phyloP scores from a whole-genome alignment of 2,329 filamentous ascomycete species.

The Pseudodiploospora longispora region DNA sequence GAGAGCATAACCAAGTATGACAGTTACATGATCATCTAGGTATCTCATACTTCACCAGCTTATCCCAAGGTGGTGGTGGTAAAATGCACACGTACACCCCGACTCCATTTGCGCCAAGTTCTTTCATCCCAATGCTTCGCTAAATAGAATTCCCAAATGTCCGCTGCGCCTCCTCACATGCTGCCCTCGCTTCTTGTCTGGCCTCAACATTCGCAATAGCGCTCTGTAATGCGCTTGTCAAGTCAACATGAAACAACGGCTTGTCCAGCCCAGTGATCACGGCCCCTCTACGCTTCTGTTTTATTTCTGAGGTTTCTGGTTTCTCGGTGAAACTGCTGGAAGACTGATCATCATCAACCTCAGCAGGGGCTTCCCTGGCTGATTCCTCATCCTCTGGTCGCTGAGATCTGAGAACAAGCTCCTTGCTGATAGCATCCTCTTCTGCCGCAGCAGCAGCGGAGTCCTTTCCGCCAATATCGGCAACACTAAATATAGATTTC shows the following conservation, averaged over 20 bases:
- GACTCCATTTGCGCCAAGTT: background rate
- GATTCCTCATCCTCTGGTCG: conserved; percentile 27
- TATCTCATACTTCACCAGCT: no score
- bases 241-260: conserved; percentile 88
- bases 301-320: conserved; percentile 26
- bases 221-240: conserved; percentile 81
- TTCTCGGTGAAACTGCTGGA: conserved; percentile 1
- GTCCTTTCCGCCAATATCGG: conserved; percentile 67
- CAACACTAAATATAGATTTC: conserved; percentile 93
- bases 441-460: conserved; percentile 65
- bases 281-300: conserved; percentile 42
- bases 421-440: conserved; percentile 46
- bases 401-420: conserved; percentile 5
- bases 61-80: no score
- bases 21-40: background rate
- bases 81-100: background rate
- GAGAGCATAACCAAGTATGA: background rate
- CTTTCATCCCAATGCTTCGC: conserved; percentile 1
- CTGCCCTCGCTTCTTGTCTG: conserved; percentile 24
- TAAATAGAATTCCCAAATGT: background rate
- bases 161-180: background rate
- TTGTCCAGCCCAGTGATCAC: conserved; percentile 79
- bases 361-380: conserved; percentile 20
- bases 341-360: conserved; percentile 10
- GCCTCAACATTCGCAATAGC: conserved; percentile 72